Evolutionary conservation across 768 basidiomycete species (phyloP).

Genomic region (Hysterangium stoloniferum): DNA sequence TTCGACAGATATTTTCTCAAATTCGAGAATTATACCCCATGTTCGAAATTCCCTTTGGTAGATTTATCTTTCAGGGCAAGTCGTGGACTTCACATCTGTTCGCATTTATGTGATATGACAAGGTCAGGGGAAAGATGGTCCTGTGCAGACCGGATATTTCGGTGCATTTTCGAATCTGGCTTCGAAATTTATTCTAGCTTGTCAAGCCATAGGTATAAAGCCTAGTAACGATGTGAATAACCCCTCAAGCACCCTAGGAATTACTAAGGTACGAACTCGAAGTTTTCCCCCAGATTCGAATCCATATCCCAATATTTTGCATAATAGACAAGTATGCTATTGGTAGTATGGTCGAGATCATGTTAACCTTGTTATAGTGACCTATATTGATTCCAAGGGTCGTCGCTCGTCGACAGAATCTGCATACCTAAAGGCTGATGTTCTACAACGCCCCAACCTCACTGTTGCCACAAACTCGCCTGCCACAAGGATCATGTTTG

Average conservation of each 20-base stretch:
- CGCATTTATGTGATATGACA: background rate
- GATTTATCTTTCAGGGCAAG: conserved; percentile 20
- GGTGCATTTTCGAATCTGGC: conserved; percentile 23
- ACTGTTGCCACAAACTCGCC: conserved; percentile 48
- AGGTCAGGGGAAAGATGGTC: background rate
- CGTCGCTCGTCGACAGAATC: conserved; percentile 55
- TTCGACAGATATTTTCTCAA: conserved; percentile 53
- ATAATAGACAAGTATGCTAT: conserved; percentile 22
- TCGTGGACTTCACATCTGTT: background rate
- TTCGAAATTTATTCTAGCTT: conserved; percentile 11
- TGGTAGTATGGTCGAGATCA: background rate
- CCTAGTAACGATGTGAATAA: conserved; percentile 2
- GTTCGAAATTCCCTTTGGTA: conserved; percentile 42
- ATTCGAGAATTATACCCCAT: conserved; percentile 52
- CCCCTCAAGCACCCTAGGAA: conserved; percentile 46
- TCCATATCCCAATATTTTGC: background rate
- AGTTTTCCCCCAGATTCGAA: background rate
- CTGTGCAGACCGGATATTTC: conserved; percentile 36
- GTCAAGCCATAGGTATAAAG: conserved; percentile 11
- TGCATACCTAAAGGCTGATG: conserved; percentile 58
- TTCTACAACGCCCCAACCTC: conserved; percentile 57
- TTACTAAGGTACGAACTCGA: conserved; percentile 22
- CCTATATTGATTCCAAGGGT: conserved; percentile 47
- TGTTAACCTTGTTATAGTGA: conserved; percentile 38
- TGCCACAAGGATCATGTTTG: conserved; percentile 49